phyloP scores from a whole-genome alignment of 2,329 filamentous ascomycete species.

The Pseudofabraea citricarpa region DNA sequence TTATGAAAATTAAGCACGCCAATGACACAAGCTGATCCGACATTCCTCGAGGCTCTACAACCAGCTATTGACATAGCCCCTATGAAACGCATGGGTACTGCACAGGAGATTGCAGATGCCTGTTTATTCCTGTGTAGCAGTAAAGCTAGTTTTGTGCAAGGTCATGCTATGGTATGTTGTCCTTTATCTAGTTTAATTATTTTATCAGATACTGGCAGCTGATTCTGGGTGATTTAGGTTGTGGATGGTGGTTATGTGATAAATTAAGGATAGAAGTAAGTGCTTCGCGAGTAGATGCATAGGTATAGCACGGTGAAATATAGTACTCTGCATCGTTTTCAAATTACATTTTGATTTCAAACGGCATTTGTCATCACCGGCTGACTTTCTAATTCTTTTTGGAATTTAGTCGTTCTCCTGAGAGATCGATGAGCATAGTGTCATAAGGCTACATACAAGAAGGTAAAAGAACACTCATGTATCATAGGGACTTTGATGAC shows the following conservation, averaged over 20 bases:
- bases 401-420: no score
- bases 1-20: slow-evolving; percentile 28
- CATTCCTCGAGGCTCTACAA: slow-evolving; percentile 18
- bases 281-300: no score
- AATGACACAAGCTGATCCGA: slow-evolving; percentile 35
- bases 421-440: no score
- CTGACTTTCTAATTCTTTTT: no score
- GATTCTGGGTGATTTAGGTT: slow-evolving; percentile 5
- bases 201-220: neutral
- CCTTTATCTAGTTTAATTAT: neutral
- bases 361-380: no score
- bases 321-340: no score
- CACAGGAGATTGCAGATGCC: slow-evolving; percentile 42
- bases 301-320: no score
- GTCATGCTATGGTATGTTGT: slow-evolving; percentile 31
- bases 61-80: slow-evolving; percentile 30
- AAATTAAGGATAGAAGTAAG: no score
- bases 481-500: no score
- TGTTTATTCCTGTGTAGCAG: slow-evolving; percentile 39
- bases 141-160: slow-evolving; percentile 41
- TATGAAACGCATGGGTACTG: slow-evolving; percentile 35
- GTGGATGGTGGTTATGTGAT: slow-evolving; percentile 42
- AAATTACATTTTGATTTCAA: no score
- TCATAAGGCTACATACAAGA: no score
- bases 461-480: no score